These are phyloP conservation scores for Coemansia sp. DNA, from an alignment of 192 early-diverging fungal genomes.

Conservation along the genomic window DNA sequence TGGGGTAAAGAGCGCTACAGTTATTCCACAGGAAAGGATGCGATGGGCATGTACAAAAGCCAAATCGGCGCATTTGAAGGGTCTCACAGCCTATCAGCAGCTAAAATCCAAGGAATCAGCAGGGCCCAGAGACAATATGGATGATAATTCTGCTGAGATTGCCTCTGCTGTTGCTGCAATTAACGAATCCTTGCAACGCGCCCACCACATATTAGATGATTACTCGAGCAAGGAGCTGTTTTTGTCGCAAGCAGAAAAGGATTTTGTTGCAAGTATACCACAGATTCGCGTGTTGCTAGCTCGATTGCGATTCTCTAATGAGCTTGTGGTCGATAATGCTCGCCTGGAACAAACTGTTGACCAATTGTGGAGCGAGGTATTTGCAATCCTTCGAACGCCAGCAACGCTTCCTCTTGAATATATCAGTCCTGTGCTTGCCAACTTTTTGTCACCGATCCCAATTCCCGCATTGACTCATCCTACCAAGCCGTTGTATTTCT, in stretches of 20 bases:
- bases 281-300: slow-evolving; percentile 16
- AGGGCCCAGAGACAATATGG: no score
- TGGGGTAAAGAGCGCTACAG: slow-evolving; percentile 9
- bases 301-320: slow-evolving; percentile 8
- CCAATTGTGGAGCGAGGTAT: slow-evolving; percentile 25
- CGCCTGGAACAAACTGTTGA: slow-evolving; percentile 11
- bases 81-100: slow-evolving; percentile 4
- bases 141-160: no score
- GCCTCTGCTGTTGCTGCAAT: neutral
- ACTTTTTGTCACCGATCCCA: slow-evolving; percentile 19
- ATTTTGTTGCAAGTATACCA: slow-evolving; percentile 10
- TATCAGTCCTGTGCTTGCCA: slow-evolving; percentile 11
- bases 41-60: slow-evolving; percentile 26
- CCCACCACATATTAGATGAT: slow-evolving; percentile 16
- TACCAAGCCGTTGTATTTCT: slow-evolving; percentile 30
- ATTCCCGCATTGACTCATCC: slow-evolving; percentile 36
- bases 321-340: neutral
- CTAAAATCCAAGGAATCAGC: neutral
- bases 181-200: slow-evolving; percentile 10
- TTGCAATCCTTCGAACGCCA: slow-evolving; percentile 9
- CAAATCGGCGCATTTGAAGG: slow-evolving; percentile 19
- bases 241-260: slow-evolving; percentile 14
- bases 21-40: slow-evolving; percentile 33
- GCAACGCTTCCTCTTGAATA: slow-evolving; percentile 11
- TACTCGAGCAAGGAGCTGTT: neutral